These are phyloP conservation scores for Thalassia testudinum DNA, from an alignment of 116 monocot genomes.

Conservation along the genomic window DNA sequence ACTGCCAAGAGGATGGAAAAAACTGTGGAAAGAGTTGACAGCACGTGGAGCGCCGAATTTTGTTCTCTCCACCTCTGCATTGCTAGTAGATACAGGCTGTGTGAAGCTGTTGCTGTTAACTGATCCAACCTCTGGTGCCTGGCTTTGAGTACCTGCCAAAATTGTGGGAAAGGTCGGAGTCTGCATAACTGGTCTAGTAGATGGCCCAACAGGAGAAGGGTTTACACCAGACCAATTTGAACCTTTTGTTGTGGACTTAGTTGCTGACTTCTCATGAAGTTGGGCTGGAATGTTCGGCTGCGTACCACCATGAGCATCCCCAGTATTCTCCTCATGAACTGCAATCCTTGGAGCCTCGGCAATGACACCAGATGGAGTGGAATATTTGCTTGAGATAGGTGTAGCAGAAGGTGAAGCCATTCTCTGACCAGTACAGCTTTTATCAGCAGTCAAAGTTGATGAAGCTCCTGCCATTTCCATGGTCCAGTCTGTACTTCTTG, in stretches of 20 bases:
- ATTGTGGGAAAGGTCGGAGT: slow-evolving; percentile 7
- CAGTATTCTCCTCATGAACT: slow-evolving; percentile 7
- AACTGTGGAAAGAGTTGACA: background rate
- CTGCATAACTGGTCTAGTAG: background rate
- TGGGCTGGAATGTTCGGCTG: slow-evolving; percentile 12
- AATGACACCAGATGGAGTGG: slow-evolving; percentile 1
- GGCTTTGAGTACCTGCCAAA: slow-evolving; percentile 15
- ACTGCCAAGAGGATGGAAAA: background rate
- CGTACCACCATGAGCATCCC: slow-evolving; percentile 5
- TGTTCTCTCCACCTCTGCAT: background rate
- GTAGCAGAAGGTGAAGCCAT: background rate
- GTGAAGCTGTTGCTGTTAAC: slow-evolving; percentile 10
- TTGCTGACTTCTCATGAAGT: slow-evolving; percentile 8
- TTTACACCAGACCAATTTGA: slow-evolving; percentile 13
- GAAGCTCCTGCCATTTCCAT: slow-evolving; percentile 1
- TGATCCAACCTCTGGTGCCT: slow-evolving; percentile 22
- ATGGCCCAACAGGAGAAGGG: slow-evolving; percentile 13
- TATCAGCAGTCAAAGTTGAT: slow-evolving; percentile 3
- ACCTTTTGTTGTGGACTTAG: slow-evolving; percentile 16
- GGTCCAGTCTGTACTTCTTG: background rate
- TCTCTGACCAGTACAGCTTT: slow-evolving; percentile 1
- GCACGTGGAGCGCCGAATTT: background rate
- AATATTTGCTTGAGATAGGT: background rate
- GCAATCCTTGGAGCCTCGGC: background rate
- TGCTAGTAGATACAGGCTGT: background rate